Conservation (phyloP, 177 flowering plant species). For the Tripterygium wilfordii region DNA sequence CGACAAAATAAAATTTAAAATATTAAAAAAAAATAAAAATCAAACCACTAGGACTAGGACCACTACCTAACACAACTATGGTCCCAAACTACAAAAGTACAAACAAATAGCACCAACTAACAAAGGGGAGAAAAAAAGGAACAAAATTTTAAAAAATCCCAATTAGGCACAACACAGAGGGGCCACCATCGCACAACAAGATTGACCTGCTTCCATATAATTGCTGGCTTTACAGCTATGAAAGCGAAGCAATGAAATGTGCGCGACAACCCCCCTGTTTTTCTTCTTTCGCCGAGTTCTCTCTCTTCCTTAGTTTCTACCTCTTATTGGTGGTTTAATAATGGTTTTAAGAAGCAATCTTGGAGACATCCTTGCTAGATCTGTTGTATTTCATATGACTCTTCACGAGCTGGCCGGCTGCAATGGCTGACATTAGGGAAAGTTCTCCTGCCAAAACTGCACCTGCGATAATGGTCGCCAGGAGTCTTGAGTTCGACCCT, state of each 20-base stretch:
- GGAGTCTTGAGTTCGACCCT: conserved; percentile 27
- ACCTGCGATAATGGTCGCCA: conserved; percentile 35
- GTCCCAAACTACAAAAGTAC: no score
- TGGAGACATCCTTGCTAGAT: conserved; percentile 60
- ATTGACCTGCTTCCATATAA: background rate
- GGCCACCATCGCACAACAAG: no score
- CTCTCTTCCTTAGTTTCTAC: background rate
- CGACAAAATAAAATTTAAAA: no score
- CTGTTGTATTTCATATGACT: conserved; percentile 44
- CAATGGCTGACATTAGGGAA: conserved; percentile 37
- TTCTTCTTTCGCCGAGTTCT: background rate
- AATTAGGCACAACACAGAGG: no score
- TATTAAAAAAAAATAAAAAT: no score
- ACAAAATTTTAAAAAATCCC: no score
- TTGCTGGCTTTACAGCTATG: background rate
- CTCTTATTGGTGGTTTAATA: background rate
- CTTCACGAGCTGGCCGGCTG: conserved; percentile 35
- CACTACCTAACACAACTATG: no score
- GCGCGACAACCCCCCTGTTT: background rate
- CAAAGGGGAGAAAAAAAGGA: no score
- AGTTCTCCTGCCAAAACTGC: conserved; percentile 40
- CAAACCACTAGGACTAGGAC: no score
- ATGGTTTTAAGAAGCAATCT: conserved; percentile 17
- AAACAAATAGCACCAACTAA: no score
- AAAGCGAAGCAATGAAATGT: background rate